phyloP scores from a whole-genome alignment of 345 rosid species.

The Gossypium turneri region DNA sequence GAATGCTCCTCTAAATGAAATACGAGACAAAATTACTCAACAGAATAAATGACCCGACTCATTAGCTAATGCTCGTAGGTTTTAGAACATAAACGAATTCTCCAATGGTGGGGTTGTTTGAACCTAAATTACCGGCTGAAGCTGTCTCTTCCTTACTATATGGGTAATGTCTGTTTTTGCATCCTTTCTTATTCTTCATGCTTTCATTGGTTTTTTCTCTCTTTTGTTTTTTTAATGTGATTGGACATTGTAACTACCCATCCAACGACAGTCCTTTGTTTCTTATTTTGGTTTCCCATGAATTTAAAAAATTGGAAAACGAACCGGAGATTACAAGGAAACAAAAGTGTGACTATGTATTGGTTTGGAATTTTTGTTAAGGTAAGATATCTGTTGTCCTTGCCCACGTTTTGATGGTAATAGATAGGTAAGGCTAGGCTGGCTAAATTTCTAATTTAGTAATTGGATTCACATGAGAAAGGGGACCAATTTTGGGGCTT shows the following conservation, averaged over 20 bases:
- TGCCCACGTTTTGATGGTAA: neutral
- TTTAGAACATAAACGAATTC: neutral
- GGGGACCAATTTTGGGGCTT: neutral
- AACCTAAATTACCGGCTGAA: neutral
- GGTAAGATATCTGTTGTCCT: neutral
- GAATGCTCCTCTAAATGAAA: no score
- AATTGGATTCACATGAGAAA: neutral
- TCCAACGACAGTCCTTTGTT: neutral
- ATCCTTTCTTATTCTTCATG: neutral
- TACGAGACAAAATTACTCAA: no score
- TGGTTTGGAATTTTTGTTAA: neutral
- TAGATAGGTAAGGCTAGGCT: neutral
- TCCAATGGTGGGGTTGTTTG: slow-evolving; percentile 5
- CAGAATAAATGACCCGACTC: no score
- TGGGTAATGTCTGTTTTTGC: neutral
- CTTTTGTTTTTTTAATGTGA: neutral
- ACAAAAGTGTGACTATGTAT: neutral
- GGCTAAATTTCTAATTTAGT: no score
- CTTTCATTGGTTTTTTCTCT: neutral
- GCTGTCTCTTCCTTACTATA: neutral
- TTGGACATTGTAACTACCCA: neutral
- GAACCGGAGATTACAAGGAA: neutral
- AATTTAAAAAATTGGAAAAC: neutral
- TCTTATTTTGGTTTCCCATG: slow-evolving; percentile 3
- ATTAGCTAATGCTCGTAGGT: neutral